phyloP scores from a whole-genome alignment of 352 stramenopile genomes.

The Phytophthora pseudosyringae region DNA sequence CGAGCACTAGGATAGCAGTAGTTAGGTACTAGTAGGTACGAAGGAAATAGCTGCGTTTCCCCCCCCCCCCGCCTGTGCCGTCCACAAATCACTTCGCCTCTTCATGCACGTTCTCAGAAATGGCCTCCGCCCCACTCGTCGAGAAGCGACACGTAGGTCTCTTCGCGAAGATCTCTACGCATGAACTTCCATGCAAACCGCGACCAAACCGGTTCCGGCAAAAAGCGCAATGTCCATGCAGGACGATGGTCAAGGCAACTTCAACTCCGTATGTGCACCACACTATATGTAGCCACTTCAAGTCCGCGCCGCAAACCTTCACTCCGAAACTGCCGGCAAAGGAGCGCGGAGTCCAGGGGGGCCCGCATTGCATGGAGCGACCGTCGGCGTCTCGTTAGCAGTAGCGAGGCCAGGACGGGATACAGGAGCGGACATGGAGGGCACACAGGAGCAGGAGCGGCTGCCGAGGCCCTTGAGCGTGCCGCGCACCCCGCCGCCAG shows the following conservation, averaged over 20 bases:
- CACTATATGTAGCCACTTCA: conserved; percentile 13
- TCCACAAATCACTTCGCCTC: conserved; percentile 20
- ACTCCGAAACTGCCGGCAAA: conserved; percentile 30
- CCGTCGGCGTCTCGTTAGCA: neutral
- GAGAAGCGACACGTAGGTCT: conserved; percentile 4
- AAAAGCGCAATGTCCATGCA: neutral
- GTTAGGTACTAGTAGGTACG: conserved; percentile 9
- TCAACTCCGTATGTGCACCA: conserved; percentile 27
- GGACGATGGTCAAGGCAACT: conserved; percentile 15
- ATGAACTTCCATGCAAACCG: neutral
- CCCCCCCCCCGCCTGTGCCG: neutral
- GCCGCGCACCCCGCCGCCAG: neutral
- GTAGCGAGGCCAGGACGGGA: neutral
- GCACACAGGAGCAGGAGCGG: neutral
- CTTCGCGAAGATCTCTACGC: neutral
- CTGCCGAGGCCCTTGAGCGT: neutral
- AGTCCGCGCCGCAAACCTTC: conserved; percentile 12
- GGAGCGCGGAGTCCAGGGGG: neutral
- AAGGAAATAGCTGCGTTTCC: conserved; percentile 14
- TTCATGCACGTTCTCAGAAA: conserved; percentile 33
- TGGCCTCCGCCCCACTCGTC: conserved; percentile 6
- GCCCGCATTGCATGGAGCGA: conserved; percentile 7
- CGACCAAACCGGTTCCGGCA: neutral
- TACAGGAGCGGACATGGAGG: conserved; percentile 6
- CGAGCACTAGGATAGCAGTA: conserved; percentile 32